Evolutionary conservation across 352 stramenopile genomes (phyloP), one percentile per base, ranked within the genome.

Genomic region (Aphanomyces astaci): DNA sequence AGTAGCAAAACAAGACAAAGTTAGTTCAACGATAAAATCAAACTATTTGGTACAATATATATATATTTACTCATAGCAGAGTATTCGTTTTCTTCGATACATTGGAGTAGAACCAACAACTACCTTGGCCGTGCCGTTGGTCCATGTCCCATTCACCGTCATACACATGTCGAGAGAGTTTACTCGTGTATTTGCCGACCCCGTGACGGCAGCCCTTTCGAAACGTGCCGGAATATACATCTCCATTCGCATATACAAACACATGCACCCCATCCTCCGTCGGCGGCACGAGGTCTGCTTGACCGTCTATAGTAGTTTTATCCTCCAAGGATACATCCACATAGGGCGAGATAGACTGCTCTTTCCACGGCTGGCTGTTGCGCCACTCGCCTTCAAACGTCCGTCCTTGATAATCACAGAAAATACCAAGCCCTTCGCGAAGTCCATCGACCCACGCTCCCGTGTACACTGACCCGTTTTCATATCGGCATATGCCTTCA

Each of bases 391-490:
- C 84, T 39, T 92, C 82, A 4, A 92, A 72, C 25, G 88, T 88
- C 9, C 70, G 72, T 31, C 84, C 80, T 27, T 90, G 78, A 0
- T 74, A 66, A 55, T 85, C 80, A 3, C 88, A 72, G 63, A 80
- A 88, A 19, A 88, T 74, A 15, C 90, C 89, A 19, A 77, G 74
- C 2, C 90, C 91, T 72, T 96, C 81, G 53, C 87, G 78, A 19
- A 89, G 70, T 2, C 87, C 89, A 49, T 96, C 78, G 4, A 87
- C 64, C 80, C 81, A 98, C 9, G 73, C 65, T 0, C 95, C 95
- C 1, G 82, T 90, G 69, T 97, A 98, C 13, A 95, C 82, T 60
- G 92, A 85, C 10, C 92, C 92, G 56, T 96, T 96, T 25, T 83
- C 74, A 31, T 97, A 96, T 60, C 96, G 93, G 59, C 91, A 95